Conservation (phyloP, 2,329 filamentous ascomycete genomes). For the Apiospora marii region DNA sequence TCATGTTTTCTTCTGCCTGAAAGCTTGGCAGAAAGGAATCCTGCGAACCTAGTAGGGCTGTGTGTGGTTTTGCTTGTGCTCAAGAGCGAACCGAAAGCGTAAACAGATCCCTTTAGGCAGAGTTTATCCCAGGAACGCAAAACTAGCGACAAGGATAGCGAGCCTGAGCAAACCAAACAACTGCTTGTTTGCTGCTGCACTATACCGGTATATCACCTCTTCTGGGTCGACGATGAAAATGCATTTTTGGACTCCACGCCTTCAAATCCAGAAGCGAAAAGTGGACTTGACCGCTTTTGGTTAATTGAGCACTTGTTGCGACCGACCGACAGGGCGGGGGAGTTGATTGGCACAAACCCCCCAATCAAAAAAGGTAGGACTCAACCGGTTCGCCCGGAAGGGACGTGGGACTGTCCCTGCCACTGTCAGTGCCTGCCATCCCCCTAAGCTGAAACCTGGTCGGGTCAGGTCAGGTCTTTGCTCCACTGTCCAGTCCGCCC, state of each 20-base stretch:
- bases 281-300: constrained; percentile 4
- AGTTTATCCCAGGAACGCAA: neutral
- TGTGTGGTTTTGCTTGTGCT: neutral
- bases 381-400: constrained; percentile 8
- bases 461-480: neutral
- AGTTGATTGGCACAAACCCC: neutral
- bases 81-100: neutral
- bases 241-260: constrained; percentile 10
- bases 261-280: constrained; percentile 4
- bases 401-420: neutral
- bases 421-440: neutral
- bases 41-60: neutral
- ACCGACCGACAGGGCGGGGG: constrained; percentile 1
- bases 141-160: too few species aligned
- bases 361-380: neutral
- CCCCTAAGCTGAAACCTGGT: constrained; percentile 15
- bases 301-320: neutral
- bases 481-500: constrained; percentile 4
- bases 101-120: neutral
- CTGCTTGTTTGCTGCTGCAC: neutral
- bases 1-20: constrained; percentile 14
- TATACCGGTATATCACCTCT: neutral
- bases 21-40: constrained; percentile 9
- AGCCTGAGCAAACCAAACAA: neutral
- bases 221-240: neutral